Evolutionary conservation across 2,329 filamentous ascomycete genomes (phyloP).

Genomic region (Endoconidiophora polonica): DNA sequence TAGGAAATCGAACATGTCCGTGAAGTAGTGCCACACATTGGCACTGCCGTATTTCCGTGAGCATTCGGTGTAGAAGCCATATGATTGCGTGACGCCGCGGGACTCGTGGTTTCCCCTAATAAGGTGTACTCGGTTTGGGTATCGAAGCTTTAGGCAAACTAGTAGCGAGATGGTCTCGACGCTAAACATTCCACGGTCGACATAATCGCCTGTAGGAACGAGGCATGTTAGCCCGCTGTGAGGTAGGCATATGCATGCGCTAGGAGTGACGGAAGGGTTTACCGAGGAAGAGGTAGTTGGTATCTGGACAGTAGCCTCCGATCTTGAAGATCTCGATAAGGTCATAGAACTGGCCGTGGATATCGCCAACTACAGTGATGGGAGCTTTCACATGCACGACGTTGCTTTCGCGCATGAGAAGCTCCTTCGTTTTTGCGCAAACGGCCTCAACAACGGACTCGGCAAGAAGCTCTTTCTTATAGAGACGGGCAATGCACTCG

Average conservation of each 20-base stretch:
- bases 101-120: conserved; percentile 98
- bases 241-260: neutral
- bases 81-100: conserved; percentile 92
- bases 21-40: conserved; percentile 99
- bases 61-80: conserved; percentile 98
- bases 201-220: conserved; percentile 60
- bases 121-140: conserved; percentile 85
- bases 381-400: conserved; percentile 93
- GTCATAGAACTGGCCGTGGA: conserved; percentile 97
- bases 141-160: conserved; percentile 91
- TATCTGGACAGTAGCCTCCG: conserved; percentile 90
- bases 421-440: conserved; percentile 97
- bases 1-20: conserved; percentile 98
- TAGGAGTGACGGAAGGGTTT: conserved; percentile 11
- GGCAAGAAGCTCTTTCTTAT: conserved; percentile 90
- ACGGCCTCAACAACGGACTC: conserved; percentile 98
- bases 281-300: conserved; percentile 97
- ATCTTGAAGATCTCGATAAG: conserved; percentile 99
- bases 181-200: conserved; percentile 95
- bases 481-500: conserved; percentile 92
- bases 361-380: conserved; percentile 94
- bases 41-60: conserved; percentile 96
- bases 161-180: conserved; percentile 97
- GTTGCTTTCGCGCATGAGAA: conserved; percentile 99
- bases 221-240: neutral